These are phyloP conservation scores for Paecilomyces niveus DNA, from an alignment of 2,329 filamentous ascomycete species.

Conservation along the genomic window DNA sequence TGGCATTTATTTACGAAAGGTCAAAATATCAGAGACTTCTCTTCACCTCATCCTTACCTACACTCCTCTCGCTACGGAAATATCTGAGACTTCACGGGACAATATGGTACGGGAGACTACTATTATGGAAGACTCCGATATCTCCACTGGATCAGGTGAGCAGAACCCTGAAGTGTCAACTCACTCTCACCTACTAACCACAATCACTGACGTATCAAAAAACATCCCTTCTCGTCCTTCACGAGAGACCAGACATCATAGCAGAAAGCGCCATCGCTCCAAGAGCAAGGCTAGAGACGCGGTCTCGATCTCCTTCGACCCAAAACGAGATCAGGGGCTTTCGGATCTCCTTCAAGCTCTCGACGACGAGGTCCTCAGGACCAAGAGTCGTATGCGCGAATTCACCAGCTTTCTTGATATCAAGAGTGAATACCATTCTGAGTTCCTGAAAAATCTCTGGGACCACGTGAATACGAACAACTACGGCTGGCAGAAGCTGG, in stretches of 20 bases:
- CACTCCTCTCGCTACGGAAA: too few species aligned
- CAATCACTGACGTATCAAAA: neutral
- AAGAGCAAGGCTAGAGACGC: neutral
- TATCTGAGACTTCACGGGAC: neutral
- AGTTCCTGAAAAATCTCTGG: conserved; percentile 10
- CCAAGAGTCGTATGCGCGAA: conserved; percentile 1
- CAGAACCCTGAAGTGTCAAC: too few species aligned
- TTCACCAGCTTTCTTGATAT: conserved; percentile 18
- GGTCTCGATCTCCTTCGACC: neutral
- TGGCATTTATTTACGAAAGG: too few species aligned
- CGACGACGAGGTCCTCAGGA: conserved; percentile 7
- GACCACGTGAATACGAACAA: conserved; percentile 4
- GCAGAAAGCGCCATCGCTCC: neutral
- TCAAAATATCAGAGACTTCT: too few species aligned
- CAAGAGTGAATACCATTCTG: conserved; percentile 7
- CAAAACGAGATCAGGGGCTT: conserved; percentile 1
- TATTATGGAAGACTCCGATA: neutral
- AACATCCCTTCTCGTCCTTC: neutral
- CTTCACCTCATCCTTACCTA: too few species aligned
- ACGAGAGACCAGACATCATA: neutral
- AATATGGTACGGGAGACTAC: neutral
- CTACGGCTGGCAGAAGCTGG: conserved; percentile 9
- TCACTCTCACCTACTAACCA: too few species aligned
- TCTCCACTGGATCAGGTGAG: neutral
- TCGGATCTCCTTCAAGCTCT: conserved; percentile 7